These are phyloP conservation scores for Colletotrichum chrysophilum DNA, from an alignment of 2,329 filamentous ascomycete species.

Conservation along the genomic window DNA sequence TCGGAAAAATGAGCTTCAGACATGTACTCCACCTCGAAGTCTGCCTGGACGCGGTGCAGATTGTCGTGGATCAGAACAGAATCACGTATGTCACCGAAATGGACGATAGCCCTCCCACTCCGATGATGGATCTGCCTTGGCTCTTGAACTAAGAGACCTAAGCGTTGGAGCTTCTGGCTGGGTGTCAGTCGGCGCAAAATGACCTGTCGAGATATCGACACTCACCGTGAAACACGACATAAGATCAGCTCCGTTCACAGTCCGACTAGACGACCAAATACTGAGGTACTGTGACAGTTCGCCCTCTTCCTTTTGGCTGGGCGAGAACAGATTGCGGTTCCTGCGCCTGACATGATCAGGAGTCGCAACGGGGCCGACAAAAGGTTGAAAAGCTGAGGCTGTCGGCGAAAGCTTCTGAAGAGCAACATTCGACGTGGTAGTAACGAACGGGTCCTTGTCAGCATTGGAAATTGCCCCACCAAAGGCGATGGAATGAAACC, in stretches of 20 bases:
- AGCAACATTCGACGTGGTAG: slow-evolving; percentile 34
- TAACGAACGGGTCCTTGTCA: slow-evolving; percentile 62
- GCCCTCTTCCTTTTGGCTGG: not conserved
- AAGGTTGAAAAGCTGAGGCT: slow-evolving; percentile 66
- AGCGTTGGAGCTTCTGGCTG: slow-evolving; percentile 24
- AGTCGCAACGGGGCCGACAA: slow-evolving; percentile 25
- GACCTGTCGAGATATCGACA: not conserved
- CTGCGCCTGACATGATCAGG: not conserved
- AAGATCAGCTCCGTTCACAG: slow-evolving; percentile 39
- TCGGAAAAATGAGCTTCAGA: slow-evolving; percentile 48
- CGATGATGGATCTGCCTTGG: slow-evolving; percentile 34
- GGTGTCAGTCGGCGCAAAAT: not conserved
- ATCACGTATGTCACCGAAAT: slow-evolving; percentile 67
- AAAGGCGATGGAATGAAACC: slow-evolving; percentile 29
- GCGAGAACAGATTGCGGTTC: not conserved
- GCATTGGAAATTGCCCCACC: slow-evolving; percentile 26
- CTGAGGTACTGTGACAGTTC: slow-evolving; percentile 6
- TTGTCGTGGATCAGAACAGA: slow-evolving; percentile 56
- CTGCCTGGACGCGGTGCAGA: slow-evolving; percentile 44
- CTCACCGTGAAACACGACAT: slow-evolving; percentile 51
- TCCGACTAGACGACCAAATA: not conserved
- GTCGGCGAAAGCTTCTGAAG: slow-evolving; percentile 65
- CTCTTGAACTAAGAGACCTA: slow-evolving; percentile 40
- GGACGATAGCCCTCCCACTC: slow-evolving; percentile 54
- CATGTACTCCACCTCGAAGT: slow-evolving; percentile 54